Percentiles rank a stretch among this genome's conserved stretches.
Conservation (phyloP, 2,329 filamentous ascomycete species). For the Sarocladium oryzae region DNA sequence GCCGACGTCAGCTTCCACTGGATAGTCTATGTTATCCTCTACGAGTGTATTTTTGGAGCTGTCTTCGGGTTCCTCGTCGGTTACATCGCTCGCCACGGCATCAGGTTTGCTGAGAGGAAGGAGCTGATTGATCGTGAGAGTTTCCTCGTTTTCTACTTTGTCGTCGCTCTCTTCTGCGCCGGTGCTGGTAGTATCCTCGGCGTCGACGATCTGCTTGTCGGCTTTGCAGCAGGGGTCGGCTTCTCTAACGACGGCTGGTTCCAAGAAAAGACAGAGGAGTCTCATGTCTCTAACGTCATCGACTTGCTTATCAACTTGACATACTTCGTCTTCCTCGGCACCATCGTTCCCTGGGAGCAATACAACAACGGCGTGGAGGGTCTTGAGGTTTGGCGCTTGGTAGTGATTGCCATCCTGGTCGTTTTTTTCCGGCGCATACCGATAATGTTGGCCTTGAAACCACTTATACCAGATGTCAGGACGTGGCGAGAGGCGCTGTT, state of each 20-base stretch:
- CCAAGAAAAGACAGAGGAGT: slow-evolving; percentile 94
- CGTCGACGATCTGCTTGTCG: slow-evolving; percentile 87
- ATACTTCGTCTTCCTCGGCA: slow-evolving; percentile 96
- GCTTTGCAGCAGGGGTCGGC: slow-evolving; percentile 92
- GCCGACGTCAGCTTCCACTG: slow-evolving; percentile 72
- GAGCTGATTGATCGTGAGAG: slow-evolving; percentile 93
- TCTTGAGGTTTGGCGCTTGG: slow-evolving; percentile 77
- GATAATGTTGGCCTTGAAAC: slow-evolving; percentile 86
- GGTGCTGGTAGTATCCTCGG: slow-evolving; percentile 88
- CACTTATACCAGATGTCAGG: slow-evolving; percentile 91
- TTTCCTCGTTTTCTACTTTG: slow-evolving; percentile 98
- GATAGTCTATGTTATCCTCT: slow-evolving; percentile 83
- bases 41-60: slow-evolving; percentile 92
- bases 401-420: slow-evolving; percentile 90
- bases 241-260: slow-evolving; percentile 99
- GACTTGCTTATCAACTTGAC: slow-evolving; percentile 93
- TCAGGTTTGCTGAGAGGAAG: slow-evolving; percentile 77
- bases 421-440: slow-evolving; percentile 94
- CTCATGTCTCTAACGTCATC: slow-evolving; percentile 98
- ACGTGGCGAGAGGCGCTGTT: slow-evolving; percentile 97
- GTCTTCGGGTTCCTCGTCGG: slow-evolving; percentile 82
- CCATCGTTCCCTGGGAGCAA: slow-evolving; percentile 92
- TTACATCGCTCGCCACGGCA: slow-evolving; percentile 83
- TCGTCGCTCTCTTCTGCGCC: slow-evolving; percentile 89
- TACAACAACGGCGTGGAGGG: slow-evolving; percentile 74